phyloP scores from a whole-genome alignment of 169 alveolate genomes.

The Eimeria necatrix region DNA sequence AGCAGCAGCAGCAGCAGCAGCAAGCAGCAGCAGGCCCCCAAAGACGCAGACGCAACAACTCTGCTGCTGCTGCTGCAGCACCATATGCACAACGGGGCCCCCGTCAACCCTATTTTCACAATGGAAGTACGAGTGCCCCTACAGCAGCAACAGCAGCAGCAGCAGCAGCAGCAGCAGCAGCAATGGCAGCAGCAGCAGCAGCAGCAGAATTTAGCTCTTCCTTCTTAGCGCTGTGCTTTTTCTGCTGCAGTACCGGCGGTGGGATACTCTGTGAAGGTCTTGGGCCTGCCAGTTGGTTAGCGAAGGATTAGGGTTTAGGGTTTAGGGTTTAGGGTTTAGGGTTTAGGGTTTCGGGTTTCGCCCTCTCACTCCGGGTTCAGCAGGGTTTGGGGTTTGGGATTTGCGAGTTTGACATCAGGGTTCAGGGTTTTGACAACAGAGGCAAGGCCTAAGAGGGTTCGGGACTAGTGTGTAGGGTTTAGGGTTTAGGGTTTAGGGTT shows the following conservation, averaged over 20 bases:
- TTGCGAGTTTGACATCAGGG: no score
- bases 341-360: not conserved
- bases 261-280: constrained; percentile 43
- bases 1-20: constrained; percentile 6
- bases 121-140: constrained; percentile 38
- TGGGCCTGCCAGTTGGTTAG: constrained; percentile 41
- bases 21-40: constrained; percentile 23
- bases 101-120: not conserved
- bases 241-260: constrained; percentile 23
- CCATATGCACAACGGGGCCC: not conserved
- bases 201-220: not conserved
- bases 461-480: not conserved
- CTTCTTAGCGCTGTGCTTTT: not conserved
- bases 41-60: not conserved
- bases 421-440: not conserved
- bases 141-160: not conserved
- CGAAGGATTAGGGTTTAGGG: constrained; percentile 43
- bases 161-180: not conserved
- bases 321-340: constrained; percentile 48
- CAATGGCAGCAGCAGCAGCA: constrained; percentile 20
- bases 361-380: not conserved
- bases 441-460: not conserved
- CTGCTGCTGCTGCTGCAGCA: constrained; percentile 15
- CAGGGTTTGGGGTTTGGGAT: not conserved
- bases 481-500: constrained; percentile 39